These are phyloP conservation scores for Mucor plumbeus DNA, from an alignment of 371 early-diverging fungal genomes.

Conservation along the genomic window DNA sequence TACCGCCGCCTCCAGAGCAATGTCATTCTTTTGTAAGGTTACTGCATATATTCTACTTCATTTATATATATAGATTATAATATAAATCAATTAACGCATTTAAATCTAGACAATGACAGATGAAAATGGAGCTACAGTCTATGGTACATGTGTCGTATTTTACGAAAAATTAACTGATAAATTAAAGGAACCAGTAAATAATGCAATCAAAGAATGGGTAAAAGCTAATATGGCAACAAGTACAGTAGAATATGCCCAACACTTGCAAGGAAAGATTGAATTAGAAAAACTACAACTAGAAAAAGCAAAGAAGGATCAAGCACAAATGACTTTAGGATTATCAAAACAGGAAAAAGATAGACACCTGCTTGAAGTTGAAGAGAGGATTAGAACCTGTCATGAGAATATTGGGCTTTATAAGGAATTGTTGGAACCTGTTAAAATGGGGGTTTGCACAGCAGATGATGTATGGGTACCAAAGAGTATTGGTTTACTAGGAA, in stretches of 20 bases:
- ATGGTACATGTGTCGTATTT: conserved; percentile 75
- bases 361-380: conserved; percentile 37
- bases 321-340: conserved; percentile 4
- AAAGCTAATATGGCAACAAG: conserved; percentile 56
- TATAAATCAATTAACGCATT: no score
- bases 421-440: conserved; percentile 72
- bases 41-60: neutral
- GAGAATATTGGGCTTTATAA: conserved; percentile 72
- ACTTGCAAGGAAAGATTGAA: conserved; percentile 51
- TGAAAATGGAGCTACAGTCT: conserved; percentile 66
- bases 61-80: no score
- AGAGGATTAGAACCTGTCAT: conserved; percentile 57
- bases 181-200: conserved; percentile 52
- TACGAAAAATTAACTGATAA: conserved; percentile 62
- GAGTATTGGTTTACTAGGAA: conserved; percentile 72
- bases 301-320: conserved; percentile 15
- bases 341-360: conserved; percentile 27
- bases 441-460: conserved; percentile 57
- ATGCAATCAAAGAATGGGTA: conserved; percentile 57
- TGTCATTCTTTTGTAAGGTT: conserved; percentile 72
- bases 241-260: conserved; percentile 61
- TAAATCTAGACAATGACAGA: conserved; percentile 66
- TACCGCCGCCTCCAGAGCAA: conserved; percentile 61
- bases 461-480: conserved; percentile 77
- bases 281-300: conserved; percentile 34